These are phyloP conservation scores for Globisporangium lucens DNA, from an alignment of 352 stramenopile genomes.

Conservation along the genomic window DNA sequence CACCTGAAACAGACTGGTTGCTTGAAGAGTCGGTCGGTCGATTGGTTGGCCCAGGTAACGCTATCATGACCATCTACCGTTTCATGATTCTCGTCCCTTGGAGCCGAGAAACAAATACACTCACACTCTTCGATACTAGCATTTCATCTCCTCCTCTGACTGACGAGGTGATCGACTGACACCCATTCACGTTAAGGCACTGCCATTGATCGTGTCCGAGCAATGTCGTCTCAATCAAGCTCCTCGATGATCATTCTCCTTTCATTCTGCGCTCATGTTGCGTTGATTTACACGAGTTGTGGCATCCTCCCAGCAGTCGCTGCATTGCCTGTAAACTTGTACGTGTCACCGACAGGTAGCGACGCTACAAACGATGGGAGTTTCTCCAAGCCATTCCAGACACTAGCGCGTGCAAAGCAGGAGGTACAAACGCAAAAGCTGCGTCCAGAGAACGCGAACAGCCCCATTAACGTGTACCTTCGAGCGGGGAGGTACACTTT, in stretches of 20 bases:
- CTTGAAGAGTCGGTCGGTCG: conserved; percentile 3
- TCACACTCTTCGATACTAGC: background rate
- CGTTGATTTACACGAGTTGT: background rate
- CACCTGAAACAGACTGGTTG: background rate
- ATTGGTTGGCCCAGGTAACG: background rate
- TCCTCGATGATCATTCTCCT: background rate
- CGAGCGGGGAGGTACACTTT: conserved; percentile 56
- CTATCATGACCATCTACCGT: background rate
- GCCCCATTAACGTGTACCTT: conserved; percentile 58
- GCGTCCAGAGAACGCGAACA: conserved; percentile 19
- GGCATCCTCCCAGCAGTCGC: background rate
- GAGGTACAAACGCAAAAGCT: conserved; percentile 31
- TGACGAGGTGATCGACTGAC: background rate
- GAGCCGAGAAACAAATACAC: background rate
- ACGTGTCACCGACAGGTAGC: conserved; percentile 43
- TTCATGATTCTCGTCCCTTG: background rate
- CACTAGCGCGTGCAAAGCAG: conserved; percentile 42
- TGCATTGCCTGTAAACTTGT: conserved; percentile 24
- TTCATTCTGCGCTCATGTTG: background rate
- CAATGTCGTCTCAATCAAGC: background rate
- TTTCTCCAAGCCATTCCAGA: conserved; percentile 45
- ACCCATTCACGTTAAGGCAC: background rate
- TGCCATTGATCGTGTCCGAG: no score
- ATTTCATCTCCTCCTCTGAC: background rate
- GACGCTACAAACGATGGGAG: conserved; percentile 41